Conservation (phyloP, 164 flowering plant genomes). For the Dillenia turbinata region DNA sequence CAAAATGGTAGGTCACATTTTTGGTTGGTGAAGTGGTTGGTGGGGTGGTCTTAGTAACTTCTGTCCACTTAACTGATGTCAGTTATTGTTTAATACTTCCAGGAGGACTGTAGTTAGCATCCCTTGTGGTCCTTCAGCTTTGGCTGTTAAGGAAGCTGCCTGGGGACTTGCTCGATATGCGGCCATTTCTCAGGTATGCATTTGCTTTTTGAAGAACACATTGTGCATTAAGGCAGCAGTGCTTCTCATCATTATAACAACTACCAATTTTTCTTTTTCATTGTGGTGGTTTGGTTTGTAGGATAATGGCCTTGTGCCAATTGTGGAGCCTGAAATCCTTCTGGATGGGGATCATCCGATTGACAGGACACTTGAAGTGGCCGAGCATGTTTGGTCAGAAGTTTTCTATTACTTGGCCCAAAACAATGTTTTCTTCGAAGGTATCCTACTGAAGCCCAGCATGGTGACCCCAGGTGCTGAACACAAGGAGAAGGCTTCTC, state of each 20-base stretch:
- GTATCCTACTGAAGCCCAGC: constrained; percentile 79
- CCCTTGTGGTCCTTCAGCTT: constrained; percentile 89
- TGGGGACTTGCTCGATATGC: constrained; percentile 99
- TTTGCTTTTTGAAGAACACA: background rate
- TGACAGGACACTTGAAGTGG: constrained; percentile 78
- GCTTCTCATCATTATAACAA: background rate
- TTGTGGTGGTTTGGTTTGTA: constrained; percentile 16
- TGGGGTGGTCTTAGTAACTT: background rate
- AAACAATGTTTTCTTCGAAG: constrained; percentile 74
- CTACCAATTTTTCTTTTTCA: background rate
- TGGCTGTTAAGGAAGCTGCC: constrained; percentile 94
- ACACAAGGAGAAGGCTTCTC: constrained; percentile 75
- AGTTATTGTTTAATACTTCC: constrained; percentile 1
- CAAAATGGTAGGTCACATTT: constrained; percentile 59
- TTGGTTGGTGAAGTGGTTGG: background rate
- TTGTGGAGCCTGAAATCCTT: constrained; percentile 87
- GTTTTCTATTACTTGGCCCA: constrained; percentile 77
- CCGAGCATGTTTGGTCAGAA: constrained; percentile 77
- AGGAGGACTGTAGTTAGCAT: constrained; percentile 92
- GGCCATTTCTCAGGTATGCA: constrained; percentile 77
- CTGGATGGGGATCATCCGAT: constrained; percentile 84
- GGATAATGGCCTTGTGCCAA: constrained; percentile 85
- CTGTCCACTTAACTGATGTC: background rate
- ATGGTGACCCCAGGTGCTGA: constrained; percentile 96
- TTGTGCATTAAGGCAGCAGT: too few species aligned